Base-by-base conservation (phyloP, 352 stramenopile genomes). In the Hyaloperonospora arabidopsidis region DNA sequence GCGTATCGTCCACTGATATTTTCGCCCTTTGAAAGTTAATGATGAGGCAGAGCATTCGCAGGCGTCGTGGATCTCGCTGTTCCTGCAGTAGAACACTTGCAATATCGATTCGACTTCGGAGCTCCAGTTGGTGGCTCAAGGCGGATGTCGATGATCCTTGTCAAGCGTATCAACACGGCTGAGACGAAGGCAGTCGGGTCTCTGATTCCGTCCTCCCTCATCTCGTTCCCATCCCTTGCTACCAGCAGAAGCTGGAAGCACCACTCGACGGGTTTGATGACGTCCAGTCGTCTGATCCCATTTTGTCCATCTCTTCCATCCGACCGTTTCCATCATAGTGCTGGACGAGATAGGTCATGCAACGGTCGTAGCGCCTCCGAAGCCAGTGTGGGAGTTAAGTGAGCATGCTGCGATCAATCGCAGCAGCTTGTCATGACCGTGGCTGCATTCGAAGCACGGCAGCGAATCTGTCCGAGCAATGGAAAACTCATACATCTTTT, bases 371-470 rank as follows among this genome's bases (percentile, higher is more conserved):
- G 49, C 46, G n/a, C 13, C 13, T 66, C 62, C 15, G 51, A 39
- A 18, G 44, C 43, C 39, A 63, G 53, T 45, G 40, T 44, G 2
- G 55, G 35, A 7, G 68, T n/a, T n/a, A n/a, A 62, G 19, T 57
- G 57, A 64, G 39, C 57, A 74, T 51, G 5, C 32, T 55, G n/a
- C 49, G 55, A 46, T 50, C 67, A 36, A 60, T 50, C 40, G 60
- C 49, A 47, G 51, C 46, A 43, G 36, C 2, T n/a, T 58, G 51
- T 5, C 56, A 59, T 44, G 53, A 65, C 44, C 61, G 64, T 44
- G 63, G 52, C 43, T 58, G 49, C 40, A 65, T 47, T 44, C 49
- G 40, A 21, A 55, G 45, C 51, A n/a, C 17, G 51, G 44, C 35
- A 61, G 72, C 29, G 59, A 71, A 6, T 52, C 63, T 23, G 45